Percentiles rank a stretch among this genome's conserved stretches.
Evolutionary conservation across 1,284 basidiomycete genomes (phyloP).

Genomic region (Laetiporus sulphureus): DNA sequence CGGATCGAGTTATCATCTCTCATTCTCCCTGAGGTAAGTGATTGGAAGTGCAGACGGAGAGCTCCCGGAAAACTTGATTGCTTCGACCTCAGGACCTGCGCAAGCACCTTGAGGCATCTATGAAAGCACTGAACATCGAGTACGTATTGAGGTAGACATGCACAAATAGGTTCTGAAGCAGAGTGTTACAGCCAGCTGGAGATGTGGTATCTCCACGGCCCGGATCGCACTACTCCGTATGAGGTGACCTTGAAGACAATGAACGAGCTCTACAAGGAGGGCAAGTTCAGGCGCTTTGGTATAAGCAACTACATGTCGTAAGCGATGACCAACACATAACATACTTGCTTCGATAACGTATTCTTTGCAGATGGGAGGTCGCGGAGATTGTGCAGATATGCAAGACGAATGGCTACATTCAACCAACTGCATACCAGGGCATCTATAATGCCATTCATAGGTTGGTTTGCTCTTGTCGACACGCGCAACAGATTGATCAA

Average conservation of each 20-base stretch:
- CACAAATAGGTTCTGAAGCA: too few relatives aligned
- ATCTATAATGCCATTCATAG: slow-evolving; percentile 51
- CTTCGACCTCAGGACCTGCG: slow-evolving; percentile 28
- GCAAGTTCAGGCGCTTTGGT: slow-evolving; percentile 39
- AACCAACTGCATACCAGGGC: slow-evolving; percentile 67
- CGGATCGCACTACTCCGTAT: slow-evolving; percentile 41
- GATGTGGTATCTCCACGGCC: slow-evolving; percentile 50
- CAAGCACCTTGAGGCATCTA: slow-evolving; percentile 35
- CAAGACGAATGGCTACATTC: slow-evolving; percentile 46
- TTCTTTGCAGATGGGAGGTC: slow-evolving; percentile 47
- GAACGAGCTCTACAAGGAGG: slow-evolving; percentile 43
- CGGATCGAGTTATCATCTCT: slow-evolving; percentile 8
- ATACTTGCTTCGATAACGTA: background rate
- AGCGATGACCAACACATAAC: slow-evolving; percentile 11
- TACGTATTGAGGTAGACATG: slow-evolving; percentile 25
- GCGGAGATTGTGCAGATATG: slow-evolving; percentile 58
- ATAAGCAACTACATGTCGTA: slow-evolving; percentile 45
- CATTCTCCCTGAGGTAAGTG: slow-evolving; percentile 16
- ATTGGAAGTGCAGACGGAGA: too few relatives aligned
- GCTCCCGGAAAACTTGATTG: too few relatives aligned
- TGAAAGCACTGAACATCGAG: slow-evolving; percentile 42
- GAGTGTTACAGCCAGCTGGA: slow-evolving; percentile 30
- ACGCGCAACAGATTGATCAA: background rate
- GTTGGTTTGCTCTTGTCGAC: slow-evolving; percentile 3
- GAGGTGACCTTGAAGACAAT: slow-evolving; percentile 42